These are phyloP conservation scores for Apostasia shenzhenica DNA, from an alignment of 106 monocot species.

Conservation along the genomic window DNA sequence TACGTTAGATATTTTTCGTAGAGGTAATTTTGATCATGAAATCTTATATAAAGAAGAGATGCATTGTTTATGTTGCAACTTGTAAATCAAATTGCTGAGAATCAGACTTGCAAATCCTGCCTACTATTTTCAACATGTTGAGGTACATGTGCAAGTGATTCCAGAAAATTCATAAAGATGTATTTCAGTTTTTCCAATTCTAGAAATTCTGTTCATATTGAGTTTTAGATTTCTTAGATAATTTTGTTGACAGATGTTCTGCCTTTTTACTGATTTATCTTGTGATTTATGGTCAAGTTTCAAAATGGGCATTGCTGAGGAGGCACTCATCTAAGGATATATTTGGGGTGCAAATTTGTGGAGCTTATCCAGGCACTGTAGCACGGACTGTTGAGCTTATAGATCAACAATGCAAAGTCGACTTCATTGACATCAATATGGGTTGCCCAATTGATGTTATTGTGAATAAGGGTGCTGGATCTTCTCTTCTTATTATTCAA, in stretches of 20 bases:
- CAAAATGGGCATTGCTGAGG: constrained; percentile 95
- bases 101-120: too few species aligned
- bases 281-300: constrained; percentile 72
- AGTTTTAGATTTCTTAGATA: too few species aligned
- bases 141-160: too few species aligned
- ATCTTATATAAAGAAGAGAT: too few species aligned
- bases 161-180: too few species aligned
- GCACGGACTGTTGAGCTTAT: constrained; percentile 79
- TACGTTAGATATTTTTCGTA: too few species aligned
- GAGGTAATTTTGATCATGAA: too few species aligned
- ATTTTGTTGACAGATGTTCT: neutral
- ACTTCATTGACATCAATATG: constrained; percentile 96
- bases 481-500: constrained; percentile 84
- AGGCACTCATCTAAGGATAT: constrained; percentile 80
- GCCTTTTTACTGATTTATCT: neutral
- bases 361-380: constrained; percentile 83
- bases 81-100: too few species aligned
- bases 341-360: constrained; percentile 94
- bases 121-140: too few species aligned
- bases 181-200: too few species aligned
- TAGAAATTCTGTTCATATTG: too few species aligned
- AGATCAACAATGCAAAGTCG: constrained; percentile 66
- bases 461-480: constrained; percentile 93
- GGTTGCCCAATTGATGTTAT: constrained; percentile 95
- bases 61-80: too few species aligned